Percentiles rank a stretch among this genome's conserved stretches.
These are phyloP conservation scores for Pichia membranifaciens DNA, from an alignment of 805 yeast species.

Conservation along the genomic window DNA sequence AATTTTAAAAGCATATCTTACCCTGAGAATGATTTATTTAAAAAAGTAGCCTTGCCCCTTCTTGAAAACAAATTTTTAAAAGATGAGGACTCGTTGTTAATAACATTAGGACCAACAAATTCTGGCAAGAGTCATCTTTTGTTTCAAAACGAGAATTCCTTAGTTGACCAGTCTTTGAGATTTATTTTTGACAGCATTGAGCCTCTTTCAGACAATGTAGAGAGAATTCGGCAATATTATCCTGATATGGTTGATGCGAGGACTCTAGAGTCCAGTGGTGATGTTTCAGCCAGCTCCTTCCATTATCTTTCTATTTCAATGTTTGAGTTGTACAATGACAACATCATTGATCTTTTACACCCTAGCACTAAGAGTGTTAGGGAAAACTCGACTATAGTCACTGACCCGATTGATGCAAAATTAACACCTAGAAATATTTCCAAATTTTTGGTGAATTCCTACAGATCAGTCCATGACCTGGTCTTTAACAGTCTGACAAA, in stretches of 20 bases:
- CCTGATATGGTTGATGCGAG: conserved; percentile 6
- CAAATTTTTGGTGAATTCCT: conserved; percentile 34
- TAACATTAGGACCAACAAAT: conserved; percentile 50
- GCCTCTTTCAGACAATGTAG: conserved; percentile 3
- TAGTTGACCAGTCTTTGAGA: conserved; percentile 18
- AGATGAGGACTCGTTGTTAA: conserved; percentile 36
- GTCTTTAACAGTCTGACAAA: conserved; percentile 35
- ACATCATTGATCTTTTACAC: conserved; percentile 34
- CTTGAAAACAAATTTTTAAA: conserved; percentile 28
- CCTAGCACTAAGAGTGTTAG: conserved; percentile 15
- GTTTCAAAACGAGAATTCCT: conserved; percentile 27
- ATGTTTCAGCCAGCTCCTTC: neutral
- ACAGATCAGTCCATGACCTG: conserved; percentile 33
- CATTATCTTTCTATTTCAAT: conserved; percentile 39
- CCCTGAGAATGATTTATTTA: conserved; percentile 13
- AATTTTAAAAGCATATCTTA: conserved; percentile 21
- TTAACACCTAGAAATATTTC: conserved; percentile 39
- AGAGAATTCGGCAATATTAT: conserved; percentile 8
- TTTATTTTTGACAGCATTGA: conserved; percentile 21
- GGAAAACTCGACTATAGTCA: conserved; percentile 35
- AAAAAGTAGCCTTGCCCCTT: conserved; percentile 29
- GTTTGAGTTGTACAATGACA: conserved; percentile 48
- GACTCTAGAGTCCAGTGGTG: neutral
- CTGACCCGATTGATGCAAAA: conserved; percentile 39
- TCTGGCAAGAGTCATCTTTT: conserved; percentile 42